Conservation (phyloP, 305 asterid genomes). For the Plantago coronopus region DNA sequence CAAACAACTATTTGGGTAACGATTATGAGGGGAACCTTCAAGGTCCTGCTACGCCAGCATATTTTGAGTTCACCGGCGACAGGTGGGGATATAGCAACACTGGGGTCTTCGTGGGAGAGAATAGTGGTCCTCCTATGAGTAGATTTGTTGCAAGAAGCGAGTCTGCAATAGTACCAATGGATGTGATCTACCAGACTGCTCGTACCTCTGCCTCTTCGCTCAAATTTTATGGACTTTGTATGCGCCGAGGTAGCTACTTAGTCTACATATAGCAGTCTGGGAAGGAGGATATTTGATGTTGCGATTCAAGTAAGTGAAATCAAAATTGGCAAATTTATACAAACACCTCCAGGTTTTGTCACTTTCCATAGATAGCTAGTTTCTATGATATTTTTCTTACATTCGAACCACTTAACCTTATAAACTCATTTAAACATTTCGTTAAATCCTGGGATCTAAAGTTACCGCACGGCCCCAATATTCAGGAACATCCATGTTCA, state of each 20-base stretch:
- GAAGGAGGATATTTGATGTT: slow-evolving; percentile 75
- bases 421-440: too few species aligned
- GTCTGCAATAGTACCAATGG: slow-evolving; percentile 27
- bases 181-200: slow-evolving; percentile 56
- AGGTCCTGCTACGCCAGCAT: slow-evolving; percentile 42
- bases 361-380: too few species aligned
- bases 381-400: too few species aligned
- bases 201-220: slow-evolving; percentile 72
- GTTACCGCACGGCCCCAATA: too few species aligned
- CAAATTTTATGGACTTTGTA: slow-evolving; percentile 71
- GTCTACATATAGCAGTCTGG: slow-evolving; percentile 71
- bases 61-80: slow-evolving; percentile 37
- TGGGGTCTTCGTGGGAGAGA: slow-evolving; percentile 40
- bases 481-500: too few species aligned
- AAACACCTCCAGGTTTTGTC: too few species aligned
- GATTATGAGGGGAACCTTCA: slow-evolving; percentile 57
- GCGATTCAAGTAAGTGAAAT: slow-evolving; percentile 69
- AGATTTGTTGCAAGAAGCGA: slow-evolving; percentile 29
- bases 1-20: slow-evolving; percentile 38
- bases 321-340: too few species aligned
- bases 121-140: fast-evolving
- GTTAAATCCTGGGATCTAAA: too few species aligned
- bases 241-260: slow-evolving; percentile 68
- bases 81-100: slow-evolving; percentile 85
- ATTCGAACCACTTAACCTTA: too few species aligned